Base-by-base conservation (phyloP, 345 rosid genomes). In the Eucalyptus dawsonii region DNA sequence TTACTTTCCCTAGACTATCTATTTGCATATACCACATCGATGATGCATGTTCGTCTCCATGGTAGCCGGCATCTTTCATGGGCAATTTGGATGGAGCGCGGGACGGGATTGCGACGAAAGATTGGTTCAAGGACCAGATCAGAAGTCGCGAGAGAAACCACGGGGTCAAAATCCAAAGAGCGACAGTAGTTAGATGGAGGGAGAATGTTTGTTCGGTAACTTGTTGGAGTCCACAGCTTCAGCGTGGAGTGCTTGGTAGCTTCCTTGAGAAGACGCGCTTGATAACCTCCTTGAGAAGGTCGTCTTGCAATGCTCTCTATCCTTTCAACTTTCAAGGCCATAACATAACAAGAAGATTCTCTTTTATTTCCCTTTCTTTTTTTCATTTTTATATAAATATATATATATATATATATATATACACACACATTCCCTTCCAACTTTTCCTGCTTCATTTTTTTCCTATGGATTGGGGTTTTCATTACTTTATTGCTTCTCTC, bases 171-270 rank as follows among this genome's bases (percentile, higher is more conserved):
- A 62, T 62, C 16, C 1, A 29, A 29, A 62, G 27, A 62, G 69
- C 16, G 4, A 62, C 69, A 1, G 1, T 29, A 62, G 31, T 3
- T 13, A 13, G 34, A 29, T 27, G 69, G 69, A 2, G 2, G 0
- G n/a, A 62, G 31, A 62, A 62, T 13, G 69, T 29, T 25, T 13
- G 69, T 62, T 62, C 4, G 69, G 15, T 62, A 62, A 29, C 69
- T 62, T 62, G 69, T 29, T 29, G 69, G 14, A 29, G 69, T 12
- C 9, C 69, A 29, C 34, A 62, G 69, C 69, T 62, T 56, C 29
- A 6, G 5, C 62, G 62, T 56, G 62, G 62, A 21, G 29, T 24
- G 14, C 62, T 24, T 10, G 62, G 62, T 0, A 3, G 16, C 34
- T 62, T 62, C 69, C 34, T 13, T 3, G 69, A 62, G 69, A 29